Evolutionary conservation across 2,329 filamentous ascomycete species (phyloP).

Genomic region (Xylariales sp.): DNA sequence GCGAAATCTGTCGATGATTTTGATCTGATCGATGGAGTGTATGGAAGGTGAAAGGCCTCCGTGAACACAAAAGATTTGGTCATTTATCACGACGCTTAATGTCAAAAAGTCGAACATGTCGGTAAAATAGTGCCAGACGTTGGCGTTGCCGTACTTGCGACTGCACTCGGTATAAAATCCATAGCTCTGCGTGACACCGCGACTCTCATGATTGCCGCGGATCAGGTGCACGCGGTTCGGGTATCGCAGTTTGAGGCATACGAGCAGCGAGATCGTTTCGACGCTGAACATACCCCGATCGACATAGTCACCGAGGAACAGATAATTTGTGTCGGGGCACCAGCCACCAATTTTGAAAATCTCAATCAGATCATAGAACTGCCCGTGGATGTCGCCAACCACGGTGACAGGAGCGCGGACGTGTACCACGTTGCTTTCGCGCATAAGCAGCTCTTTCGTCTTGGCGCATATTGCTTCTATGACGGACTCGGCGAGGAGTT

Average conservation of each 20-base stretch:
- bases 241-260: slow-evolving; percentile 96
- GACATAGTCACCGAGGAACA: slow-evolving; percentile 98
- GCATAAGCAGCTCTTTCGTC: slow-evolving; percentile 97
- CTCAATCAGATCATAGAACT: slow-evolving; percentile 98
- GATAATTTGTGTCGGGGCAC: slow-evolving; percentile 96
- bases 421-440: slow-evolving; percentile 99
- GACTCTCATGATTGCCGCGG: slow-evolving; percentile 95
- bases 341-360: slow-evolving; percentile 98
- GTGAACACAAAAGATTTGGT: slow-evolving; percentile 98
- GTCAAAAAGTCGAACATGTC: slow-evolving; percentile 99
- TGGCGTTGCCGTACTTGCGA: slow-evolving; percentile 96
- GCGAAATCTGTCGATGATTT: slow-evolving; percentile 97
- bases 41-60: slow-evolving; percentile 86
- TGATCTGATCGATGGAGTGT: slow-evolving; percentile 98
- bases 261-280: slow-evolving; percentile 95
- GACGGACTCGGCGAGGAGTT: slow-evolving; percentile 93
- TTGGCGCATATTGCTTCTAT: slow-evolving; percentile 99
- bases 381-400: slow-evolving; percentile 96
- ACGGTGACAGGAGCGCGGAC: slow-evolving; percentile 94
- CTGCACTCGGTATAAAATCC: slow-evolving; percentile 99
- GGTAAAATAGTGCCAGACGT: slow-evolving; percentile 99
- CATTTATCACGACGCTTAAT: slow-evolving; percentile 93
- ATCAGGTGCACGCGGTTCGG: slow-evolving; percentile 94
- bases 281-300: slow-evolving; percentile 98
- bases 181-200: slow-evolving; percentile 97